These are phyloP conservation scores for Ascocoryne sarcoides DNA, from an alignment of 2,329 filamentous ascomycete genomes.

Conservation along the genomic window DNA sequence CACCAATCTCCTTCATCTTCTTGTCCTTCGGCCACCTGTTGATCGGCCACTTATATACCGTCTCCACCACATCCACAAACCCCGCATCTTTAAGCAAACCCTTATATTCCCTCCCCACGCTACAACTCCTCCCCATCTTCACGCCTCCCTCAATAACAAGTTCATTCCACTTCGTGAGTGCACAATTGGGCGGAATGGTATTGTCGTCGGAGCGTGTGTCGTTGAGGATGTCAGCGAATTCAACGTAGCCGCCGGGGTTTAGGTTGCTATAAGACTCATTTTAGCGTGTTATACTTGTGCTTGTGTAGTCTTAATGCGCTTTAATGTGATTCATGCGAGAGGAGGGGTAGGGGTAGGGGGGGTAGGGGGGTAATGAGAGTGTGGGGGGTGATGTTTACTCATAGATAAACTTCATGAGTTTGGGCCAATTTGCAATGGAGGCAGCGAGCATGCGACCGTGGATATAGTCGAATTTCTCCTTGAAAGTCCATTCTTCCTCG, in stretches of 20 bases:
- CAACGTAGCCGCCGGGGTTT: conserved; percentile 38
- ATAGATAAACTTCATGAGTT: too few species aligned
- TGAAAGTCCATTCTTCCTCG: conserved; percentile 37
- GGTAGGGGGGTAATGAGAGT: too few species aligned
- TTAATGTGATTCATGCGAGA: too few species aligned
- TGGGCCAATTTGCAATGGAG: not conserved
- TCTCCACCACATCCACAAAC: conserved; percentile 23
- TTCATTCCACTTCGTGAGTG: conserved; percentile 16
- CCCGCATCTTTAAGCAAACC: conserved; percentile 30
- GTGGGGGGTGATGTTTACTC: too few species aligned
- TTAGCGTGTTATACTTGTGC: too few species aligned
- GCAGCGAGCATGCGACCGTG: conserved; percentile 42
- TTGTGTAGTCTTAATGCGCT: too few species aligned
- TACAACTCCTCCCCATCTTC: conserved; percentile 28
- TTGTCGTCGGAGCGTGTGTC: conserved; percentile 32
- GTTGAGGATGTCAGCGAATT: conserved; percentile 36
- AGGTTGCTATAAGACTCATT: too few species aligned
- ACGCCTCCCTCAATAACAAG: conserved; percentile 33
- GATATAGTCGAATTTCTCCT: conserved; percentile 49
- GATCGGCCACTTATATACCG: conserved; percentile 21
- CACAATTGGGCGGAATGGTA: conserved; percentile 17
- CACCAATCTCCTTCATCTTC: conserved; percentile 10
- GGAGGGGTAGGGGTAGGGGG: too few species aligned
- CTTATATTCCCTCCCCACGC: conserved; percentile 36
- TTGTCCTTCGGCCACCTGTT: conserved; percentile 16